Evolutionary conservation across 1,284 basidiomycete genomes (phyloP), one percentile per base, ranked within the genome.

Genomic region (Marasmius sp.): DNA sequence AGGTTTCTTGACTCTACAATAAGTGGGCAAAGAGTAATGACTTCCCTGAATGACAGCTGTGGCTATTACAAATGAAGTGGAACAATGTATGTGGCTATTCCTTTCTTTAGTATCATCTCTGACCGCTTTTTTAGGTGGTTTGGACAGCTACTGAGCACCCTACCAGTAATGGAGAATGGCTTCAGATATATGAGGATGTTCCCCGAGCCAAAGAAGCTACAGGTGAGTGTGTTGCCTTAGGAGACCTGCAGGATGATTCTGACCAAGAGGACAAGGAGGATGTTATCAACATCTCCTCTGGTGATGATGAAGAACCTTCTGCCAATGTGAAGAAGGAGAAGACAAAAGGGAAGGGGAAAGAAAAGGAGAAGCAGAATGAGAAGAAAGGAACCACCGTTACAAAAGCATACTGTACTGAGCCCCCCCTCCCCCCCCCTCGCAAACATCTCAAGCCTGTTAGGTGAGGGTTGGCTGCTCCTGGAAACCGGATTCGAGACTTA

Each of bases 131-230:
- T 27, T 27, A 49, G 48, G 9, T 49, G 16, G 22, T 49, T 18
- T 8, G 9, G 16, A 27, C 18, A 10, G 48, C 48, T 16, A 49
- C 14, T 16, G 22, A 16, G 20, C 14, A 77, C 63, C 74, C 73
- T 6, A 78, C 73, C 8, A 75, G 75, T 12, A 63, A 70, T 65
- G 72, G 60, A 1, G 66, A 73, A 5, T 70, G 71, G 56, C 74
- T 74, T 12, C 66, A 67, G 14, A 58, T 70, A 16, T 60, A 75
- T 20, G 67, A 69, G 34, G 61, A 60, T 27, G 74, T 73, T 0
- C 71, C 74, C 37, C 38, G 50, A 1, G 71, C 75, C 54, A 65
- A 75, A 2, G 39, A 66, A 10, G 49, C 65, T 8, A 73, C 75
- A 22, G 67, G 69, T 37, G 62, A 72, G 50, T 66, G 65, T 48